phyloP scores from a whole-genome alignment of 1,284 basidiomycete genomes.

The Xanthoconium separans region DNA sequence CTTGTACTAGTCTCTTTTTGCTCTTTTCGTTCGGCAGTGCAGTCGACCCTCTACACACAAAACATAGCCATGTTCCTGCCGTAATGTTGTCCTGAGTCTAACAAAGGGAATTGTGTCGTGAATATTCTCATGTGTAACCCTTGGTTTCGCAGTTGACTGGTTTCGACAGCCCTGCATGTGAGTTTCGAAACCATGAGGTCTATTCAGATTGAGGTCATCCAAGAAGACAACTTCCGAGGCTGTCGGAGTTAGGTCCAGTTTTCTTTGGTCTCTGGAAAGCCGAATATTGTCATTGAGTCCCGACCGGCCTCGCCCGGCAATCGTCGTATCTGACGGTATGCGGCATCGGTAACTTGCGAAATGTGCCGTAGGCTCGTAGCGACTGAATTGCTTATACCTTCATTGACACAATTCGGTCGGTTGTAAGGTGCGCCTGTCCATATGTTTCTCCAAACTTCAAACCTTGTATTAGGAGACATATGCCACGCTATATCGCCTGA shows the following conservation, averaged over 20 bases:
- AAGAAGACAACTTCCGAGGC: not conserved
- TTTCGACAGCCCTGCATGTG: constrained; percentile 8
- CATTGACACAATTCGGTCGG: constrained; percentile 17
- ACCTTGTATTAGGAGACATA: constrained; percentile 21
- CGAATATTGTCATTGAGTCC: not conserved
- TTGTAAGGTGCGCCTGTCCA: constrained; percentile 23
- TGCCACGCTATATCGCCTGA: not conserved
- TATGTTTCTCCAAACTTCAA: constrained; percentile 12
- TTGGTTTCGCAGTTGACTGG: constrained; percentile 4
- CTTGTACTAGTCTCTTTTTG: constrained; percentile 1
- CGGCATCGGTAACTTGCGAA: constrained; percentile 17
- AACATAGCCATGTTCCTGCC: constrained; percentile 19
- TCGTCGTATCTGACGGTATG: not conserved
- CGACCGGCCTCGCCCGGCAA: constrained; percentile 2
- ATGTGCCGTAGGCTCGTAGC: constrained; percentile 16
- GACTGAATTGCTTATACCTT: constrained; percentile 29
- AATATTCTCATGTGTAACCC: constrained; percentile 7
- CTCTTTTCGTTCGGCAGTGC: constrained; percentile 7
- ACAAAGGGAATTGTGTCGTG: constrained; percentile 18
- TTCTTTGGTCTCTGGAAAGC: not conserved
- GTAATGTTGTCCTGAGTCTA: constrained; percentile 20
- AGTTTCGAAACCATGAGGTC: constrained; percentile 4
- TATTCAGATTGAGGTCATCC: not conserved
- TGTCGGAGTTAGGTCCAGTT: not conserved
- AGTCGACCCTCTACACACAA: constrained; percentile 9